Evolutionary conservation across 163 green algal genomes (phyloP), one percentile per base, ranked within the genome.

Genomic region (Scenedesmus sp.): DNA sequence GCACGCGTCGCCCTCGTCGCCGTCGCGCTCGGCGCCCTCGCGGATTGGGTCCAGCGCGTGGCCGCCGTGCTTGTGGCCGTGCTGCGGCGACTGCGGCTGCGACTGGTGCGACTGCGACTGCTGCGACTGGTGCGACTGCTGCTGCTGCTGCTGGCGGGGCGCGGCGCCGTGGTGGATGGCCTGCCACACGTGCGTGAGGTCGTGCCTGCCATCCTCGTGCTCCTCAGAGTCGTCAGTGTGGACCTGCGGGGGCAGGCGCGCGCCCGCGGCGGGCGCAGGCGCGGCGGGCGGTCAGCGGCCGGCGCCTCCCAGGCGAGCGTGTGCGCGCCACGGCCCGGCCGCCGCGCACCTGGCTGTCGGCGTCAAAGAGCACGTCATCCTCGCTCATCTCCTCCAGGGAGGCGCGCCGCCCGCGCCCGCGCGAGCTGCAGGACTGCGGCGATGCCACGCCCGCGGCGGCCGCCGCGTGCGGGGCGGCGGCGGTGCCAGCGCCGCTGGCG

Each of bases 281-380:
- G 57, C 57, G 17, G n/a, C 4, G 17, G 57, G 17, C 60, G 50
- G 2, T 17, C 58, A 66, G 54, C 15, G 33, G 33, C n/a, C n/a
- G n/a, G n/a, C n/a, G 54, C 31, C 54, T 63, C 33, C 15, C 10
- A 20, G 13, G 31, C 24, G 24, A 20, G 18, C 54, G 33, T 24
- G 29, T 39, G 7, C 24, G n/a, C 1, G 11, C 58, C 22, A 11
- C 2, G 13, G 22, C 45, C 20, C 24, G 24, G 9, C 34, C 44
- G 24, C 29, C 14, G 14, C 48, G 14, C 26, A 63, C 66, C 48
- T 64, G 66, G 48, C 48, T 64, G 39, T 47, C 56, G n/a, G 69
- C 69, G 17, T 77, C 69, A 67, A 77, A 77, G n/a, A 77, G n/a
- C 24, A 77, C 69, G 29, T 77, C 69, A 33, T 77, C 69, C 24